A percentile compares a stretch with the other conserved stretches of the same genome.
Evolutionary conservation across 345 rosid species (phyloP).

Genomic region (Citrus maxima): DNA sequence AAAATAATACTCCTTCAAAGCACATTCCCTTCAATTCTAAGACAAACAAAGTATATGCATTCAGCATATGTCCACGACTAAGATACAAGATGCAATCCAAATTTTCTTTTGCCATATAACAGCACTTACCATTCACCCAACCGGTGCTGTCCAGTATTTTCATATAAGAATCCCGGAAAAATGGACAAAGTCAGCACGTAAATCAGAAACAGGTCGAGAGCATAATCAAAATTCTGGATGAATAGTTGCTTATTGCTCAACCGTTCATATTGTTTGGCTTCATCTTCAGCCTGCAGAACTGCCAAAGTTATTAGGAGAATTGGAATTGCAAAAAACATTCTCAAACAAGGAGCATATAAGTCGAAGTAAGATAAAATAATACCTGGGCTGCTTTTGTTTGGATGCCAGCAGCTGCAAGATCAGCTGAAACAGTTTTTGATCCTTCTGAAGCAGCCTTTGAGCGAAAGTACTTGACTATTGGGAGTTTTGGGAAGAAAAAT

Average conservation of each 20-base stretch:
- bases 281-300: slow-evolving; percentile 39
- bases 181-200: slow-evolving; percentile 72
- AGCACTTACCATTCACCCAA: slow-evolving; percentile 51
- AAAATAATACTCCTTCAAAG: not conserved
- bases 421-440: slow-evolving; percentile 74
- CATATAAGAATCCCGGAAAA: slow-evolving; percentile 81
- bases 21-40: not conserved
- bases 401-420: slow-evolving; percentile 87
- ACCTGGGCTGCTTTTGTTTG: slow-evolving; percentile 27
- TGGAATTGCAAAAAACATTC: too few species aligned
- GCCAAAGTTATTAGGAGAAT: not conserved
- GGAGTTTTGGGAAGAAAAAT: slow-evolving; percentile 60
- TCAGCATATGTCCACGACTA: not conserved
- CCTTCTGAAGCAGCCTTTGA: slow-evolving; percentile 90
- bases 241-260: slow-evolving; percentile 58
- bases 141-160: slow-evolving; percentile 69
- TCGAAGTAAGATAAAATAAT: not conserved
- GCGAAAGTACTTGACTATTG: slow-evolving; percentile 77
- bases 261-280: slow-evolving; percentile 31
- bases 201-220: slow-evolving; percentile 52
- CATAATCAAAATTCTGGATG: slow-evolving; percentile 59
- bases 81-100: not conserved
- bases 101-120: not conserved
- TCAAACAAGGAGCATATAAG: not conserved
- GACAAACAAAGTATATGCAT: not conserved